Evolutionary conservation across 768 basidiomycete genomes (phyloP).

Genomic region (Nevesoporus exiguus): DNA sequence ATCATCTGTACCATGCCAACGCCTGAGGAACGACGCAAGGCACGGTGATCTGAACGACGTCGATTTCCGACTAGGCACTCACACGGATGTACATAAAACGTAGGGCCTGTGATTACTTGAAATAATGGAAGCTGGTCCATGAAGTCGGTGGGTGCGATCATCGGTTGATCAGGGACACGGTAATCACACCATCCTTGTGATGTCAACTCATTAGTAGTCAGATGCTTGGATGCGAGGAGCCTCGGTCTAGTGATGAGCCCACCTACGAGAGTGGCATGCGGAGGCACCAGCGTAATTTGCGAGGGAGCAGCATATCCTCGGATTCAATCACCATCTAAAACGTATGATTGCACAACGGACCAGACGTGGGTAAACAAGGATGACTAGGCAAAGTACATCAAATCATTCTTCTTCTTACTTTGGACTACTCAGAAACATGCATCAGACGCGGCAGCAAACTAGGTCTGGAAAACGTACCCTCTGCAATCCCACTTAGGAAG

Average conservation of each 20-base stretch:
- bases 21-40: no score
- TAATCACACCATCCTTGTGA: no score
- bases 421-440: slow-evolving; percentile 60
- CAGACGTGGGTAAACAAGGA: neutral
- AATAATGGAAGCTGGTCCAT: no score
- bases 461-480: slow-evolving; percentile 49
- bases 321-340: neutral
- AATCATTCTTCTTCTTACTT: slow-evolving; percentile 99
- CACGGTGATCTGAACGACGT: no score
- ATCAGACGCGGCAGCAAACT: slow-evolving; percentile 18
- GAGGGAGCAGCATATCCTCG: neutral
- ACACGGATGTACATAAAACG: no score
- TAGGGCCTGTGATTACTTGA: no score
- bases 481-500: slow-evolving; percentile 88
- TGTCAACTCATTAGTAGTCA: no score
- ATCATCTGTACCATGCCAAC: no score
- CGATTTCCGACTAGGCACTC: no score
- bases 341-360: slow-evolving; percentile 9
- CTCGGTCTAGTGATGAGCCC: neutral
- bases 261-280: neutral
- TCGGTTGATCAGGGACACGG: neutral
- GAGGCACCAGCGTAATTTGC: neutral
- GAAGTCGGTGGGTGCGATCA: neutral
- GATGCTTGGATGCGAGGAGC: neutral
- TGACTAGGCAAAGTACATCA: slow-evolving; percentile 86